Base-by-base conservation (phyloP, 352 stramenopile species). In the Phytopythium montanum region DNA sequence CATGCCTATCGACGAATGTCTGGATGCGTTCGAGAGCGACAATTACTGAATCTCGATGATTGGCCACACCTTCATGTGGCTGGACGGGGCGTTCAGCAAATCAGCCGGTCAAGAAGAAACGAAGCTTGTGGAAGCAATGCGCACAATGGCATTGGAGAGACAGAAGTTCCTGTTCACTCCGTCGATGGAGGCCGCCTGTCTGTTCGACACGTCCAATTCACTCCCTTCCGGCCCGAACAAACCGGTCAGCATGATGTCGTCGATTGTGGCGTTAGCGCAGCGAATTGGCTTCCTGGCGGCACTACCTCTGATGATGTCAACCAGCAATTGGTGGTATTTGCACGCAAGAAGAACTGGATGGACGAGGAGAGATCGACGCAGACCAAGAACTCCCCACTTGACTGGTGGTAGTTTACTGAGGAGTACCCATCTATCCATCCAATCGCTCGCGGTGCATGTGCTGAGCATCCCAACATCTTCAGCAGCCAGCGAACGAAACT, bases 11-110 rank as follows among this genome's bases (percentile, higher is more conserved):
- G 54, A 60, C 16, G 44, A 64, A 2, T 46, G 46, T 2, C n/a
- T 71, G 29, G 50, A 38, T 3, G 19, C 31, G 14, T 60, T 68
- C 1, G 64, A 71, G 33, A 64, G 33, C 10, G 64, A 67, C 21
- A 56, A 9, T 19, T 64, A 49, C 49, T 68, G 49, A 19, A 28
- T 68, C 12, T 68, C 55, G 13, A 42, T 60, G 16, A 36, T 71
- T 2, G 45, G 54, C 1, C 26, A 68, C 16, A 39, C 56, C 2
- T 67, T 71, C 26, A 9, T 29, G 10, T 56, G 55, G 41, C 29
- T 63, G 6, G 29, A 51, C 5, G 34, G 21, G 1, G 56, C 62
- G n/a, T 63, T 59, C 28, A 14, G 21, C 25, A 21, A 19, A 0
- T 19, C 41, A 60, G 1, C 44, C 12, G 46, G 5, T 4, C 13